These are phyloP conservation scores for Globisporangium cylindrosporum DNA, from an alignment of 352 stramenopile genomes.

Conservation along the genomic window DNA sequence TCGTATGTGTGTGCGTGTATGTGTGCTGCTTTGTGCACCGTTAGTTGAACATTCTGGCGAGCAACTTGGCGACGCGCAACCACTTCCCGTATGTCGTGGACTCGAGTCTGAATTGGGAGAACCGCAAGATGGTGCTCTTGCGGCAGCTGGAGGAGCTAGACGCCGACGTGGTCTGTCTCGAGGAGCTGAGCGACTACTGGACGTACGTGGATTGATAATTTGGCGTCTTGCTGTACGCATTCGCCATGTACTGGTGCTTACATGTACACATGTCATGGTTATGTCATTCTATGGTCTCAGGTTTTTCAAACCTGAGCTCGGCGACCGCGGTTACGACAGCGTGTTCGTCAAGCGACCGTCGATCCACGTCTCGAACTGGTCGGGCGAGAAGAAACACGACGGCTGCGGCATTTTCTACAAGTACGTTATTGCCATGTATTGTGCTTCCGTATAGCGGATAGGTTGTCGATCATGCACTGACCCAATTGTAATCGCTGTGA, in stretches of 20 bases:
- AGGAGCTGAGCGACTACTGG: conserved; percentile 88
- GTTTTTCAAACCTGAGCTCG: conserved; percentile 79
- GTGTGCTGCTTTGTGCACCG: background rate
- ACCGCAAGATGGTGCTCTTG: conserved; percentile 74
- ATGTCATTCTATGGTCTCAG: conserved; percentile 20
- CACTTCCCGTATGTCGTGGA: conserved; percentile 88
- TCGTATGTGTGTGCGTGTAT: background rate
- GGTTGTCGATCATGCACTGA: background rate
- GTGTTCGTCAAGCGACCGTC: conserved; percentile 85
- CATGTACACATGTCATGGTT: background rate
- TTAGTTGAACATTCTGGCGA: conserved; percentile 83
- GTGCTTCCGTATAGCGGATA: background rate
- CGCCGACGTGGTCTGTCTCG: conserved; percentile 80
- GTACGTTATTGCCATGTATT: conserved; percentile 24
- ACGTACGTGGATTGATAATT: conserved; percentile 42
- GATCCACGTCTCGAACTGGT: conserved; percentile 84
- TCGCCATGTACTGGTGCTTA: background rate
- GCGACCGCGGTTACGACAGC: conserved; percentile 77
- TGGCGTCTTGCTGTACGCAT: background rate
- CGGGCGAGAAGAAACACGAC: conserved; percentile 85
- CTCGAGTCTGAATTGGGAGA: conserved; percentile 79
- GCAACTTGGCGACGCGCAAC: conserved; percentile 80
- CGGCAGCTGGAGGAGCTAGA: conserved; percentile 71
- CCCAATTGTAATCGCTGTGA: background rate
- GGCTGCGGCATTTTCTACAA: conserved; percentile 89